Base-by-base conservation (phyloP, 106 monocot species). In the Acorus calamus region DNA sequence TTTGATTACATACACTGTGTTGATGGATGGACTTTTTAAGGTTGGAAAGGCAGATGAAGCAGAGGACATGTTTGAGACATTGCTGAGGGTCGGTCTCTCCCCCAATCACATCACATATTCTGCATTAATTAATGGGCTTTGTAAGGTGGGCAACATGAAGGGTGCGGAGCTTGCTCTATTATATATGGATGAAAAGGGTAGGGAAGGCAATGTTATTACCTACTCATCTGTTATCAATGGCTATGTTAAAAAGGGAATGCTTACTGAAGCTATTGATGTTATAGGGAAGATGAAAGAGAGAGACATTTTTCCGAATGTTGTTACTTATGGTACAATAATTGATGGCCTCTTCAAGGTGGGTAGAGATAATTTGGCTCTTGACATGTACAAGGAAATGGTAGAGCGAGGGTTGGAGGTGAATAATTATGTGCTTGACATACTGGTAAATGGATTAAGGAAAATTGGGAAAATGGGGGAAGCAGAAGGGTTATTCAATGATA, bases 371-470 rank as follows among this genome's bases (percentile, higher is more conserved):
- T 76, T 68, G 57, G 92, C 98, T 74, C 62, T 85, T 72, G 62
- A 71, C 8, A 62, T 83, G 64, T 88, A 81, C 52, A 61, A 65
- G 49, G 75, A 81, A 55, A 88, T 98, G 88, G 47, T 47, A 13
- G 52, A 59, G 12, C 73, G 83, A 62, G 92, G 92, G 42, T 4
- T 88, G 5, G 69, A 71, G 53, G 77, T 65, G 50, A 98, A 92
- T 66, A 81, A 75, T 11, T 72, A 68, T 61, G 47, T 81, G 46
- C 54, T 81, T 46, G 92, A 98, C 77, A 58, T 63, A 2, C 53
- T 98, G 68, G 66, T 92, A 11, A 88, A 98, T 83, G 92, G 81
- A 52, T 80, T 98, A 49, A 83, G 77, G 62, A 92, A 83, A 62
- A 85, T 72, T 28, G 77, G 83, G 42, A 88, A 60, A 56, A 77